Evolutionary conservation across 768 basidiomycete species (phyloP).

Genomic region (Auricularia sp.): DNA sequence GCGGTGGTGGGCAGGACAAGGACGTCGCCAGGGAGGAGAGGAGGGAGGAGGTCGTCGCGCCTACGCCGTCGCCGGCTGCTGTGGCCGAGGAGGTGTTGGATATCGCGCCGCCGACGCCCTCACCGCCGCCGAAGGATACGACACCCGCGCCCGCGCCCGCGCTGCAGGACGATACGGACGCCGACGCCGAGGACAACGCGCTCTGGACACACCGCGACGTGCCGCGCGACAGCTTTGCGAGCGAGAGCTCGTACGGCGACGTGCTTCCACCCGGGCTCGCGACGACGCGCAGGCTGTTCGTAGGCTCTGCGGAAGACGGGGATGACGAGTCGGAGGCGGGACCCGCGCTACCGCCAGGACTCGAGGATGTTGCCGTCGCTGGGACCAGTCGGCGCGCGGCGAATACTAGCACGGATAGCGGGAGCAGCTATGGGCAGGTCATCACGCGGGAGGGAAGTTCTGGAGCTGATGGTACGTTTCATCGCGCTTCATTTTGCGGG

Average conservation of each 20-base stretch:
- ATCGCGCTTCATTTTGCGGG: too few relatives aligned
- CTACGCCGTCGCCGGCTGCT: not conserved
- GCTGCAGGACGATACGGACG: not conserved
- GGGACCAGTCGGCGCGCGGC: not conserved
- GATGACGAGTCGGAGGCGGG: not conserved
- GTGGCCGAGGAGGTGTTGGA: not conserved
- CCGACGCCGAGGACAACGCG: not conserved
- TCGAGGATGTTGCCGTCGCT: not conserved
- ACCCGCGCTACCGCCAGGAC: not conserved
- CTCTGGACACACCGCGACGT: not conserved
- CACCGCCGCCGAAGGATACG: not conserved
- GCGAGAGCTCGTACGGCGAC: not conserved
- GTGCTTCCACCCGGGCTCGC: not conserved
- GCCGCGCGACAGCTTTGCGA: not conserved
- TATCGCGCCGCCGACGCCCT: not conserved
- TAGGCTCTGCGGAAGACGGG: not conserved
- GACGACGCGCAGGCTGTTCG: not conserved
- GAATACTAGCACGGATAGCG: not conserved
- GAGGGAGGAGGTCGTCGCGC: not conserved
- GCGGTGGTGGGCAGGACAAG: conserved; percentile 9
- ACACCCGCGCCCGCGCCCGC: not conserved
- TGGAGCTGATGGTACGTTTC: too few relatives aligned
- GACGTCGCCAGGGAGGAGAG: not conserved
- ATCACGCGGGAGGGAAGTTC: not conserved
- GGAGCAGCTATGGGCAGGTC: not conserved